Evolutionary conservation across 192 early-diverging fungal genomes (phyloP).

Genomic region (Coemansia sp.): DNA sequence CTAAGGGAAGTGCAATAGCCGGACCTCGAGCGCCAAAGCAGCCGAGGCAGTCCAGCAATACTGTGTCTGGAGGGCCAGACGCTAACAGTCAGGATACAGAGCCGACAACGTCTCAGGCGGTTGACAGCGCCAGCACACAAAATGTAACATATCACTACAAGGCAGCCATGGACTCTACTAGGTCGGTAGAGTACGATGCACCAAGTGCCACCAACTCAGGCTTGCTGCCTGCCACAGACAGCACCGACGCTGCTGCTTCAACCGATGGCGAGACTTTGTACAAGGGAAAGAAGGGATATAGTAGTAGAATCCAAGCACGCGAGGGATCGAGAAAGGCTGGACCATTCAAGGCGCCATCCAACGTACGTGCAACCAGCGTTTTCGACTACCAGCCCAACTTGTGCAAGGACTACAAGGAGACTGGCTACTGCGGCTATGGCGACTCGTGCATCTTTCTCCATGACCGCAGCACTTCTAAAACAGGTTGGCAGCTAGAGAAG

Average conservation of each 20-base stretch:
- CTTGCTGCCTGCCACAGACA: not conserved
- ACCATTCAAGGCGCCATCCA: slow-evolving; percentile 45
- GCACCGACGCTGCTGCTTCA: not conserved
- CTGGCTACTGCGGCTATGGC: slow-evolving; percentile 96
- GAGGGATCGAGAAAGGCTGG: slow-evolving; percentile 59
- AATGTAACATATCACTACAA: slow-evolving; percentile 36
- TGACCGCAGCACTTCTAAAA: slow-evolving; percentile 96
- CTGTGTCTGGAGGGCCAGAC: slow-evolving; percentile 19
- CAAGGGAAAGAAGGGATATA: slow-evolving; percentile 72
- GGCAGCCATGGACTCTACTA: slow-evolving; percentile 41
- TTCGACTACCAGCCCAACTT: slow-evolving; percentile 98
- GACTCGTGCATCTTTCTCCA: slow-evolving; percentile 98
- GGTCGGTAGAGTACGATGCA: slow-evolving; percentile 53
- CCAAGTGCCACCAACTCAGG: slow-evolving; percentile 21
- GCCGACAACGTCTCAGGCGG: not conserved
- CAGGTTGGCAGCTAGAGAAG: slow-evolving; percentile 95
- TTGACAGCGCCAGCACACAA: not conserved
- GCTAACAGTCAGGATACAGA: slow-evolving; percentile 18
- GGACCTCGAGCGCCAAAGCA: slow-evolving; percentile 57
- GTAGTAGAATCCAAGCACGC: slow-evolving; percentile 63
- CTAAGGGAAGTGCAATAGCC: slow-evolving; percentile 23
- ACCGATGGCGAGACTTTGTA: slow-evolving; percentile 61
- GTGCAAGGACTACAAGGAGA: slow-evolving; percentile 99
- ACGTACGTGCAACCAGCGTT: slow-evolving; percentile 50
- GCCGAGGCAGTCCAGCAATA: slow-evolving; percentile 43